These are phyloP conservation scores for Pleomassaria siparia DNA, from an alignment of 2,329 filamentous ascomycete genomes.

Conservation along the genomic window DNA sequence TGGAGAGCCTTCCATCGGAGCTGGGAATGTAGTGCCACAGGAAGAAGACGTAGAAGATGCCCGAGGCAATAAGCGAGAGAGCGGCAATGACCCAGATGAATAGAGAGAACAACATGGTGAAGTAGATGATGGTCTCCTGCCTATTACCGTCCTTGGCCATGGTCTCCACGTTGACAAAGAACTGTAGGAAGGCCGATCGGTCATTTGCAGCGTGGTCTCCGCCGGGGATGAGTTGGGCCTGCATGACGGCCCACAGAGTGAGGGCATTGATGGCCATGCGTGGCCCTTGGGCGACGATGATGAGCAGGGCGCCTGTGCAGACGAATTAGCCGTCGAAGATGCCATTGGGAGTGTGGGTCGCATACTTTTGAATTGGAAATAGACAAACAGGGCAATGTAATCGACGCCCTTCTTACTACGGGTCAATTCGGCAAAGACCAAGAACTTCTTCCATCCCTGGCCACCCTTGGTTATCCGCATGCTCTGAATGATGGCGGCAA, in stretches of 20 bases:
- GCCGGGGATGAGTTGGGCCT: conserved; percentile 68
- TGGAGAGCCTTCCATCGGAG: conserved; percentile 74
- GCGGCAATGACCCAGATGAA: conserved; percentile 85
- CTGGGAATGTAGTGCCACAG: conserved; percentile 89
- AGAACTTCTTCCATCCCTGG: conserved; percentile 82
- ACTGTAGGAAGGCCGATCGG: conserved; percentile 67
- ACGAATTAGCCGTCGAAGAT: conserved; percentile 23
- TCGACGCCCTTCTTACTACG: conserved; percentile 89
- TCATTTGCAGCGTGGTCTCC: conserved; percentile 59
- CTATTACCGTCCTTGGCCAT: conserved; percentile 70
- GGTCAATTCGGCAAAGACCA: conserved; percentile 90
- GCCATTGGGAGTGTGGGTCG: no score
- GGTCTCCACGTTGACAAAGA: conserved; percentile 78
- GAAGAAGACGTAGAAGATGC: conserved; percentile 82
- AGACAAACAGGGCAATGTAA: conserved; percentile 87
- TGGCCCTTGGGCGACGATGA: conserved; percentile 87
- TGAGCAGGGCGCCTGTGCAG: conserved; percentile 76
- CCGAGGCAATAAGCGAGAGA: conserved; percentile 70
- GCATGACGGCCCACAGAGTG: conserved; percentile 82
- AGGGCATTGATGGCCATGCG: conserved; percentile 89
- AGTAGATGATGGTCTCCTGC: conserved; percentile 79
- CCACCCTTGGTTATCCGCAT: conserved; percentile 69
- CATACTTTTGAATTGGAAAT: conserved; percentile 72
- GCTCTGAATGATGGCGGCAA: conserved; percentile 83
- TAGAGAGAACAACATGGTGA: conserved; percentile 89